phyloP scores from a whole-genome alignment of 306 rosid species.

The Quercus dentata region DNA sequence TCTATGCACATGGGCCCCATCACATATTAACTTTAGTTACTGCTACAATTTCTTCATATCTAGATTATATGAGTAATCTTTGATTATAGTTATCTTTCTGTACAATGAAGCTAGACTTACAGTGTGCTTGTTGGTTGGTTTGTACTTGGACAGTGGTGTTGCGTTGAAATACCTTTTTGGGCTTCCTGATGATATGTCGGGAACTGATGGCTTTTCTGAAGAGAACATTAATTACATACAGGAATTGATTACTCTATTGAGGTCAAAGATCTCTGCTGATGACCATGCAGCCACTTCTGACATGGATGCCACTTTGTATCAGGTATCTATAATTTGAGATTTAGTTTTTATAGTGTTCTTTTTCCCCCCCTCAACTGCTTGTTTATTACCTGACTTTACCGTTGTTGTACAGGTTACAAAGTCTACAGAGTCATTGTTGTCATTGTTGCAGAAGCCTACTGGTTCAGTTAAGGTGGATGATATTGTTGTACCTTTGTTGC shows the following conservation, averaged over 20 bases:
- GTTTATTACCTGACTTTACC: constrained; percentile 25
- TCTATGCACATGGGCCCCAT: background rate
- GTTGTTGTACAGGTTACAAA: constrained; percentile 61
- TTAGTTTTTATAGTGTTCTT: background rate
- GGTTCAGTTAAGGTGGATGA: constrained; percentile 48
- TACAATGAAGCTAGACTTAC: constrained; percentile 23
- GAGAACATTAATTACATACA: constrained; percentile 56
- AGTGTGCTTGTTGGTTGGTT: constrained; percentile 55
- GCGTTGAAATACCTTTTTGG: constrained; percentile 80
- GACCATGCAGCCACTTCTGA: constrained; percentile 47
- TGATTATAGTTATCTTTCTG: background rate
- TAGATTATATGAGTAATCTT: background rate
- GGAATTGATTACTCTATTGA: constrained; percentile 53
- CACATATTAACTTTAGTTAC: background rate
- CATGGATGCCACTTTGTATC: constrained; percentile 43
- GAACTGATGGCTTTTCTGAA: constrained; percentile 51
- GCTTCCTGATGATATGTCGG: constrained; percentile 50
- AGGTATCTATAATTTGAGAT: constrained; percentile 44
- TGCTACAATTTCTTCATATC: background rate
- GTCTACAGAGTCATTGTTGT: constrained; percentile 51
- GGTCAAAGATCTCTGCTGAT: constrained; percentile 47
- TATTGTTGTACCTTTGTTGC: constrained; percentile 33
- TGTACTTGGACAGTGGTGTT: constrained; percentile 64
- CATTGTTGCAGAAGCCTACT: constrained; percentile 60
- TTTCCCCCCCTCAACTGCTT: constrained; percentile 2